Conservation (phyloP, 345 rosid genomes). For the Acer negundo region DNA sequence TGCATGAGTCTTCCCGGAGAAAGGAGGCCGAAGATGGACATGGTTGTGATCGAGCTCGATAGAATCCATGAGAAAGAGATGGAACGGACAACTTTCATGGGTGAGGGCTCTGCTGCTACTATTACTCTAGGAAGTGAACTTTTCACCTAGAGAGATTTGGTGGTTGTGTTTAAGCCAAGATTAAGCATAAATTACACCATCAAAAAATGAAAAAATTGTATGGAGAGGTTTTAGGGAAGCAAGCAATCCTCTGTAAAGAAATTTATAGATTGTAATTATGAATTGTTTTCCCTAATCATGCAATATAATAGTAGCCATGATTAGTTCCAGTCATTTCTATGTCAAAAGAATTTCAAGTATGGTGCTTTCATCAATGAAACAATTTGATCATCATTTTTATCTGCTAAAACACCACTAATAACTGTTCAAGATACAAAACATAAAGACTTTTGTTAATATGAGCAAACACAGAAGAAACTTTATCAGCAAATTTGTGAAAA, state of each 20-base stretch:
- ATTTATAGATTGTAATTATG: conserved; percentile 17
- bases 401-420: too few species aligned
- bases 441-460: not conserved
- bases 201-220: not conserved
- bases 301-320: not conserved
- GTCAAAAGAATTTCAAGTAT: not conserved
- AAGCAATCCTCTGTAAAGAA: conserved; percentile 14
- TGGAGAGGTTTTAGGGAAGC: not conserved
- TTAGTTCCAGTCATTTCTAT: not conserved
- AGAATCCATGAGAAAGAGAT: conserved; percentile 50
- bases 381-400: not conserved
- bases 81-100: conserved; percentile 57
- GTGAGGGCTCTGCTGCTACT: conserved; percentile 49
- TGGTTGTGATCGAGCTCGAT: conserved; percentile 52
- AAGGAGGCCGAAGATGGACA: conserved; percentile 48
- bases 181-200: conserved; percentile 18
- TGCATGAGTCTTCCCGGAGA: conserved; percentile 49
- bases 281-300: conserved; percentile 21
- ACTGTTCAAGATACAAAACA: too few species aligned
- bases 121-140: conserved; percentile 68
- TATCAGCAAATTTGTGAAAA: too few species aligned
- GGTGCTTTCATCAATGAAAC: not conserved
- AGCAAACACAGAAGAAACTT: too few species aligned
- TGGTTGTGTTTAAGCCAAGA: conserved; percentile 15
- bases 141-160: conserved; percentile 32